Base-by-base conservation (phyloP, 176 grass and related monocot genomes). In the Pontederia paniculata region DNA sequence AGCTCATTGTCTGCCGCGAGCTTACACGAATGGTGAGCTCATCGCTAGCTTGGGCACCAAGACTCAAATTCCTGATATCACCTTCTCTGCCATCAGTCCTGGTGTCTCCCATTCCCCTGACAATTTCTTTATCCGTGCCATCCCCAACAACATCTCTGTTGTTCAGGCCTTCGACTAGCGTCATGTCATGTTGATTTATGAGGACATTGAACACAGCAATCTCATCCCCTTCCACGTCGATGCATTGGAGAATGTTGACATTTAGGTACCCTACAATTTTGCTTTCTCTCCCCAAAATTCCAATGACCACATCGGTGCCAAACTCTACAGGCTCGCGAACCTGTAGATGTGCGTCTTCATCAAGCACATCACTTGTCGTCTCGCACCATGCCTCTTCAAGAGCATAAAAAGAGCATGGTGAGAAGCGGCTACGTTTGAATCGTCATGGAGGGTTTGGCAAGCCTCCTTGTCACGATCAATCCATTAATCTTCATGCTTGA, bases 81-180 rank as follows among this genome's bases (percentile, higher is more conserved):
- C 85, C 19, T 84, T 84, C 76, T 80, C 85, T 1, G 80, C 84
- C 12, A 88, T 80, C 2, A 84, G 80, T 76, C 80, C 85, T 9
- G 83, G 80, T 16, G 70, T 89, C 60, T 80, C 76, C 12, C 58
- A 58, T 11, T 0, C 54, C 23, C 23, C 8, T 12, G 58, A 45
- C 14, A 16, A 21, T 45, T 89, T 77, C 77, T 89, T 80, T 65
- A 68, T 81, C 76, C 60, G 79, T 12, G 58, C 70, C 14, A 62
- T 62, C 21, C 22, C 58, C 58, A 20, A 10, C 42, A 48, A 66
- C 65, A 73, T 80, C 0, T 69, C 70, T 61, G 45, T 88, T 70
- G 65, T 80, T 0, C 54, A 74, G 51, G 61, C 54, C 68, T 88
- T 80, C 50, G 23, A 56, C 75, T 71, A 58, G 55, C 20, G 17